Conservation (phyloP, 176 grass and related monocot species). For the Oryza meridionalis region DNA sequence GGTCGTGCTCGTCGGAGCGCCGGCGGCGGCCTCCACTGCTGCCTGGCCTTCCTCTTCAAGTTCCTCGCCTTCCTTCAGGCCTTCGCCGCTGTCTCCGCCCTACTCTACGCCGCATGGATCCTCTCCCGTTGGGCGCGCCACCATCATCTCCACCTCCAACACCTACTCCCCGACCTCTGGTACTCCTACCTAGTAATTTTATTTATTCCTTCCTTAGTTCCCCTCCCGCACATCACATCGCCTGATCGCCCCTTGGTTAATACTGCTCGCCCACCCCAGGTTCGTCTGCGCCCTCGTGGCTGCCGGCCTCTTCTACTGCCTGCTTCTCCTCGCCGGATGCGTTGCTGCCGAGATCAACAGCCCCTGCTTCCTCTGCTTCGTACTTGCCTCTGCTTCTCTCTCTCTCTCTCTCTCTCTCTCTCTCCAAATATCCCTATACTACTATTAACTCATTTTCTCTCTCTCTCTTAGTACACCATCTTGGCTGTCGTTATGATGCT, state of each 20-base stretch:
- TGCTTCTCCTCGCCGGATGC: conserved; percentile 55
- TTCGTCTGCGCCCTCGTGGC: conserved; percentile 52
- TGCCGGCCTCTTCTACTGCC: conserved; percentile 46
- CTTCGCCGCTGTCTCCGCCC: conserved; percentile 52
- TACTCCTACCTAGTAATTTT: no score
- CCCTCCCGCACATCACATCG: no score
- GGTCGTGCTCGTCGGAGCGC: conserved; percentile 1
- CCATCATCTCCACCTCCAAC: conserved; percentile 38
- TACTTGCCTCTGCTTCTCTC: background rate
- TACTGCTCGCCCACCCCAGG: conserved; percentile 13
- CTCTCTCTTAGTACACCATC: conserved; percentile 44
- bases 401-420: no score
- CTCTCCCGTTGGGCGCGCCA: conserved; percentile 59
- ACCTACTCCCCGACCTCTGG: conserved; percentile 62
- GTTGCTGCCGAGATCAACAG: conserved; percentile 61
- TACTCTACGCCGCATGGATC: conserved; percentile 63
- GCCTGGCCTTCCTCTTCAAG: conserved; percentile 61
- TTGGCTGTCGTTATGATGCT: conserved; percentile 44
- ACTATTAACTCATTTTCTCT: no score
- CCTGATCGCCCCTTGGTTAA: no score
- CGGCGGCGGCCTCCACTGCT: conserved; percentile 14
- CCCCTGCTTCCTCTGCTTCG: conserved; percentile 54
- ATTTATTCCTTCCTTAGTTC: no score
- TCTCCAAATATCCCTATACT: background rate
- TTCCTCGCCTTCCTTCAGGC: conserved; percentile 64